Conservation (phyloP, 1,284 basidiomycete species). For the Cryptococcus hybrid region DNA sequence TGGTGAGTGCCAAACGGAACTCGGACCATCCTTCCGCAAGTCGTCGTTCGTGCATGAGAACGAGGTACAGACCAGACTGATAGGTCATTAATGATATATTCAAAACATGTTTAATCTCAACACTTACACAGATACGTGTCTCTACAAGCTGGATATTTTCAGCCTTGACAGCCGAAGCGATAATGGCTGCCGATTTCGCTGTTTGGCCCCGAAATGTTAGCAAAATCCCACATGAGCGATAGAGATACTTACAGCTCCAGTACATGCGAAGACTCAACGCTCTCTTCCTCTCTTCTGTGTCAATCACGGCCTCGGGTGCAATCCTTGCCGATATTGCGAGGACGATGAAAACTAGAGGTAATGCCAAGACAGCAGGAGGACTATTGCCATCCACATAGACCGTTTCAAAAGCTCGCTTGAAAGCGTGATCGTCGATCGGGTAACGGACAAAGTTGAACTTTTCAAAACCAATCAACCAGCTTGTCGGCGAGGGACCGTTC, state of each 20-base stretch:
- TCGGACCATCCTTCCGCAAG: conserved; percentile 83
- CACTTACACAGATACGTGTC: conserved; percentile 64
- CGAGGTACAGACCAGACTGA: conserved; percentile 83
- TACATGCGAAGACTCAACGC: conserved; percentile 78
- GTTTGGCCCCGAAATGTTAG: conserved; percentile 6
- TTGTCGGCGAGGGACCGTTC: conserved; percentile 65
- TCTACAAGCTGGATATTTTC: conserved; percentile 86
- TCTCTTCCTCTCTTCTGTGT: conserved; percentile 65
- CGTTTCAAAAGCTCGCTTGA: conserved; percentile 68
- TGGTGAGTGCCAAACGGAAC: conserved; percentile 82
- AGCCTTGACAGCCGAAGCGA: conserved; percentile 81
- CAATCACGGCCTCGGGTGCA: conserved; percentile 74
- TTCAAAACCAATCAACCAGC: conserved; percentile 49
- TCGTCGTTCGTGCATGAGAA: conserved; percentile 57
- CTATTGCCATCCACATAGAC: conserved; percentile 54
- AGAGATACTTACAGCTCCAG: conserved; percentile 72
- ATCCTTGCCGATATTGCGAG: conserved; percentile 82
- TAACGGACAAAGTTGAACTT: conserved; percentile 87
- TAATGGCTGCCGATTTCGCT: conserved; percentile 77
- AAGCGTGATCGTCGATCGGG: conserved; percentile 80
- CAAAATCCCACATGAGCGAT: no score
- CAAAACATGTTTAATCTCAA: neutral
- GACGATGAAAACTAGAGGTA: conserved; percentile 86
- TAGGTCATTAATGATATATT: conserved; percentile 10
- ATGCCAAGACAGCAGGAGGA: conserved; percentile 32